A percentile compares a stretch with the other conserved stretches of the same genome.
Evolutionary conservation across 2,329 filamentous ascomycete genomes (phyloP).

Genomic region (Paracamarosporium sp.): DNA sequence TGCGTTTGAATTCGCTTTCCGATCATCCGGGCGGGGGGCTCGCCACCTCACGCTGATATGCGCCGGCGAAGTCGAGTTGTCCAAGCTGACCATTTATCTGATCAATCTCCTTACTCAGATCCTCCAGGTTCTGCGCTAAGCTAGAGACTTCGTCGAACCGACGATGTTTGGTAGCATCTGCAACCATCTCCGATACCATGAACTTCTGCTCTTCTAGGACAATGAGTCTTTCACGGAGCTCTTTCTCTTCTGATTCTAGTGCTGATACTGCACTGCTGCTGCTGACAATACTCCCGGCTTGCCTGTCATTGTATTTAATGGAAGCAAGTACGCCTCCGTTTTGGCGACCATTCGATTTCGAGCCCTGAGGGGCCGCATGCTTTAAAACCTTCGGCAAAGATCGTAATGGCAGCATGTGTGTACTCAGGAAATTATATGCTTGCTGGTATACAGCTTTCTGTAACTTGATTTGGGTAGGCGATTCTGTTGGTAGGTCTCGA

Average conservation of each 20-base stretch:
- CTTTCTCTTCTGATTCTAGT: slow-evolving; percentile 83
- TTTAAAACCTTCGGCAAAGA: slow-evolving; percentile 56
- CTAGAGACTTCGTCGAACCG: slow-evolving; percentile 88
- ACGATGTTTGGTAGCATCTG: slow-evolving; percentile 74
- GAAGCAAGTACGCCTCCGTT: slow-evolving; percentile 59
- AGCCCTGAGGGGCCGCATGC: slow-evolving; percentile 62
- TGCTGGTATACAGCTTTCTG: slow-evolving; percentile 85
- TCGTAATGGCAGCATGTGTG: slow-evolving; percentile 87
- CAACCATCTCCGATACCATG: slow-evolving; percentile 85
- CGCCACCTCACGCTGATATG: slow-evolving; percentile 48
- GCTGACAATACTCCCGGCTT: slow-evolving; percentile 60
- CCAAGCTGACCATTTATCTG: slow-evolving; percentile 69
- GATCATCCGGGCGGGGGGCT: slow-evolving; percentile 32
- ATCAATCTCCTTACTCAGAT: slow-evolving; percentile 80
- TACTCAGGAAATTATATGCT: slow-evolving; percentile 81
- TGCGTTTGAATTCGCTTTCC: background rate
- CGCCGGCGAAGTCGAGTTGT: slow-evolving; percentile 68
- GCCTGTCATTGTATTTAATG: slow-evolving; percentile 65
- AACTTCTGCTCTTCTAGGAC: slow-evolving; percentile 92
- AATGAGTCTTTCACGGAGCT: slow-evolving; percentile 78
- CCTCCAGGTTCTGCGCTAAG: slow-evolving; percentile 79
- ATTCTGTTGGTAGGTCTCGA: slow-evolving; percentile 77
- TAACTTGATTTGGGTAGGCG: slow-evolving; percentile 73
- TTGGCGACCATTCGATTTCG: slow-evolving; percentile 39
- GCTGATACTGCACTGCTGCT: slow-evolving; percentile 67